Conservation (phyloP, 441 rosid genomes). For the Brassica balearica region DNA sequence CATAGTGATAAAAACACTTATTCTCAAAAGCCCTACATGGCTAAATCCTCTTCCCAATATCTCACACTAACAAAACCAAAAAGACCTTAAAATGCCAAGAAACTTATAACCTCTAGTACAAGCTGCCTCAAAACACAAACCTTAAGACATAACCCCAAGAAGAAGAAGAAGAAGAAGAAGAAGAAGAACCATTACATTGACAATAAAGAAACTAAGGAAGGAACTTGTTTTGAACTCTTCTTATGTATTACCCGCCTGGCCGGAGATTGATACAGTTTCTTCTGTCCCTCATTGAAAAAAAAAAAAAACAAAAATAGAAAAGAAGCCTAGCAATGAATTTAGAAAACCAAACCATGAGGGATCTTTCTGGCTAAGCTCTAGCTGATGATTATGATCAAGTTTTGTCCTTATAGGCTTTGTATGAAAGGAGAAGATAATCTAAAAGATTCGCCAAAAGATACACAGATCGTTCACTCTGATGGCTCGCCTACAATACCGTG, state of each 20-base stretch:
- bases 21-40: constrained; percentile 73
- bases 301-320: constrained; percentile 46
- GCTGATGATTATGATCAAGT: constrained; percentile 48
- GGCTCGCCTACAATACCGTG: constrained; percentile 64
- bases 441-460: constrained; percentile 42
- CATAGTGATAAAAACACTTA: constrained; percentile 56
- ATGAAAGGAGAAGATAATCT: constrained; percentile 44
- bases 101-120: constrained; percentile 55
- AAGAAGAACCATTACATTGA: constrained; percentile 51
- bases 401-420: constrained; percentile 57
- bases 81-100: constrained; percentile 32
- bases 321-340: constrained; percentile 49
- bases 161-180: constrained; percentile 27
- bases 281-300: constrained; percentile 71
- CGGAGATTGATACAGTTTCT: constrained; percentile 63
- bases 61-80: constrained; percentile 70
- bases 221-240: constrained; percentile 47
- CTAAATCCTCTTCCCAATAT: constrained; percentile 55
- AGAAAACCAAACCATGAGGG: constrained; percentile 68
- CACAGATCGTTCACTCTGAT: constrained; percentile 59
- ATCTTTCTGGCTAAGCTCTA: constrained; percentile 69
- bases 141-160: constrained; percentile 46
- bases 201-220: constrained; percentile 31
- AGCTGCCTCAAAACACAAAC: constrained; percentile 58
- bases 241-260: constrained; percentile 67